phyloP scores from a whole-genome alignment of 768 basidiomycete species.

The Russula compacta region DNA sequence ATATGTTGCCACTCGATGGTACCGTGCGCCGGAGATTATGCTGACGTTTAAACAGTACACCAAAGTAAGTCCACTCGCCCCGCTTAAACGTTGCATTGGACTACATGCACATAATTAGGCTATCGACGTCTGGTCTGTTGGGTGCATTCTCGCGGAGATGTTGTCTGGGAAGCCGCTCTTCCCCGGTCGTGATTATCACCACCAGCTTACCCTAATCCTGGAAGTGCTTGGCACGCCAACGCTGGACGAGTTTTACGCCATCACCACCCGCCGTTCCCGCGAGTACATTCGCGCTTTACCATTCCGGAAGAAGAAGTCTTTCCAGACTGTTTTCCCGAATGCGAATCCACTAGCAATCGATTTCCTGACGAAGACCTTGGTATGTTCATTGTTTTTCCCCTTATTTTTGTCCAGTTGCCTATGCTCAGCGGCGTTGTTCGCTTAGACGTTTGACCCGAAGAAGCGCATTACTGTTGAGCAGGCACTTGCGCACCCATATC shows the following conservation, averaged over 20 bases:
- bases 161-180: slow-evolving; percentile 94
- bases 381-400: slow-evolving; percentile 25
- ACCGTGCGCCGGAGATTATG: slow-evolving; percentile 99
- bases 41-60: slow-evolving; percentile 98
- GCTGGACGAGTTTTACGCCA: slow-evolving; percentile 95
- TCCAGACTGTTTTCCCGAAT: slow-evolving; percentile 82
- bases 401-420: no score
- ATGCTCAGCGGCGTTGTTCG: neutral
- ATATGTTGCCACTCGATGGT: slow-evolving; percentile 98
- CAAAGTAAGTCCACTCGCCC: slow-evolving; percentile 46
- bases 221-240: slow-evolving; percentile 97
- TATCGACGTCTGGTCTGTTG: slow-evolving; percentile 85
- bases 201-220: slow-evolving; percentile 90
- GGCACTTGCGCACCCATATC: slow-evolving; percentile 89
- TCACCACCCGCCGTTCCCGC: slow-evolving; percentile 82
- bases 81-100: slow-evolving; percentile 28
- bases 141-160: slow-evolving; percentile 93
- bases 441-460: slow-evolving; percentile 92
- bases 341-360: slow-evolving; percentile 73
- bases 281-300: slow-evolving; percentile 94
- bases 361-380: slow-evolving; percentile 78
- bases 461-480: slow-evolving; percentile 93
- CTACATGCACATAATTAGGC: slow-evolving; percentile 35
- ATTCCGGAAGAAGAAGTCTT: slow-evolving; percentile 80
- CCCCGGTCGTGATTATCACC: slow-evolving; percentile 94